Percentiles rank a stretch among this genome's conserved stretches.
Evolutionary conservation across 768 basidiomycete species (phyloP).

Genomic region (Mycena olivaceomarginata): DNA sequence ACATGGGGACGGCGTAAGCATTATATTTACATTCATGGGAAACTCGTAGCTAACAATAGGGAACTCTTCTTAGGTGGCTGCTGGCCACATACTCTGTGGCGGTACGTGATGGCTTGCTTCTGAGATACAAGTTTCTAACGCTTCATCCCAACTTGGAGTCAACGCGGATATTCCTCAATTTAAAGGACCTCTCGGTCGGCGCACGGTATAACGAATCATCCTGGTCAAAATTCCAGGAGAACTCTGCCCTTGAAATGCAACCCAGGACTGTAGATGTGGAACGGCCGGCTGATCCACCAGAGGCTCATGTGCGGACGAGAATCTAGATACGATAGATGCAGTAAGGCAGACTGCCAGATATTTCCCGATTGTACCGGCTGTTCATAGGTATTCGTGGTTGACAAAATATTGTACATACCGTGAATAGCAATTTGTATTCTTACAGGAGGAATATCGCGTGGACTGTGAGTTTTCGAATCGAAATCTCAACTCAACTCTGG

Average conservation of each 20-base stretch:
- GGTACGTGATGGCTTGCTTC: constrained; percentile 17
- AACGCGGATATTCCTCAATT: constrained; percentile 28
- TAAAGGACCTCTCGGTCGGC: constrained; percentile 20
- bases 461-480: no score
- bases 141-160: constrained; percentile 19
- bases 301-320: constrained; percentile 21
- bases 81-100: constrained; percentile 27
- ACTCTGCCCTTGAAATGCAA: constrained; percentile 21
- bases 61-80: constrained; percentile 20
- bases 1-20: constrained; percentile 28
- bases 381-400: constrained; percentile 17
- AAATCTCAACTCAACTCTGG: no score
- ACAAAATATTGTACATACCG: constrained; percentile 16
- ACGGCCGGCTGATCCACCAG: constrained; percentile 15
- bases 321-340: constrained; percentile 26
- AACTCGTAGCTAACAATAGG: constrained; percentile 23
- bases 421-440: background rate
- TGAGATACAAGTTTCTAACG: constrained; percentile 19
- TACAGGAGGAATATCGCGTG: no score
- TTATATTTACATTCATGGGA: constrained; percentile 10
- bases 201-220: constrained; percentile 28
- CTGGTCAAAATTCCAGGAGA: constrained; percentile 23
- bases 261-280: constrained; percentile 24
- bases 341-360: background rate
- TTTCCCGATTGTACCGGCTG: constrained; percentile 1